These are phyloP conservation scores for Sungouiella blattae DNA, from an alignment of 805 yeast species.

Conservation along the genomic window DNA sequence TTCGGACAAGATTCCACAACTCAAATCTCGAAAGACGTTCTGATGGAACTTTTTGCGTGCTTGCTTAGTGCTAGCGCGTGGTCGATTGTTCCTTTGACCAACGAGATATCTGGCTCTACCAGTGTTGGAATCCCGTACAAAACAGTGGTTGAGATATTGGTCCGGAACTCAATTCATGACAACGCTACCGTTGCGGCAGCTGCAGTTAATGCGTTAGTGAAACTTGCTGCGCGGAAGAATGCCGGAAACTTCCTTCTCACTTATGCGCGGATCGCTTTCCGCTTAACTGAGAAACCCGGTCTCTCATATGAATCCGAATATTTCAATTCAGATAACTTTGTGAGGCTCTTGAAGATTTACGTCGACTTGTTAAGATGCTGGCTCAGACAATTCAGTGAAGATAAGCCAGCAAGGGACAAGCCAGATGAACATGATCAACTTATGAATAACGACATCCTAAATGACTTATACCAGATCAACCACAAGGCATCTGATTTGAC, in stretches of 20 bases:
- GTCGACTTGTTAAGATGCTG: slow-evolving; percentile 79
- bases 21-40: slow-evolving; percentile 33
- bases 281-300: slow-evolving; percentile 68
- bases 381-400: slow-evolving; percentile 59
- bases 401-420: slow-evolving; percentile 23
- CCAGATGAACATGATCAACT: slow-evolving; percentile 32
- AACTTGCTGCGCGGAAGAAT: slow-evolving; percentile 63
- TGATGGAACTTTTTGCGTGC: slow-evolving; percentile 63
- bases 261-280: slow-evolving; percentile 77
- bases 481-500: slow-evolving; percentile 38
- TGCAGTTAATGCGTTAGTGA: slow-evolving; percentile 59
- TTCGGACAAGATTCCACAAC: slow-evolving; percentile 37
- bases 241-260: slow-evolving; percentile 68
- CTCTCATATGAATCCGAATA: slow-evolving; percentile 53
- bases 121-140: slow-evolving; percentile 51
- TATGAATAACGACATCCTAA: slow-evolving; percentile 36
- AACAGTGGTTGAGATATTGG: slow-evolving; percentile 67
- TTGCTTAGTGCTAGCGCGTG: slow-evolving; percentile 74
- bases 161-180: slow-evolving; percentile 71
- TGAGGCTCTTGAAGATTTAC: slow-evolving; percentile 60
- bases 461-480: slow-evolving; percentile 43
- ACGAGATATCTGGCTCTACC: slow-evolving; percentile 40
- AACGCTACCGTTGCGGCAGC: slow-evolving; percentile 61
- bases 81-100: slow-evolving; percentile 34
- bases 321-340: slow-evolving; percentile 59